Percentiles rank a stretch among this genome's conserved stretches.
Conservation (phyloP, 805 yeast species). For the Lachancea meyersii region DNA sequence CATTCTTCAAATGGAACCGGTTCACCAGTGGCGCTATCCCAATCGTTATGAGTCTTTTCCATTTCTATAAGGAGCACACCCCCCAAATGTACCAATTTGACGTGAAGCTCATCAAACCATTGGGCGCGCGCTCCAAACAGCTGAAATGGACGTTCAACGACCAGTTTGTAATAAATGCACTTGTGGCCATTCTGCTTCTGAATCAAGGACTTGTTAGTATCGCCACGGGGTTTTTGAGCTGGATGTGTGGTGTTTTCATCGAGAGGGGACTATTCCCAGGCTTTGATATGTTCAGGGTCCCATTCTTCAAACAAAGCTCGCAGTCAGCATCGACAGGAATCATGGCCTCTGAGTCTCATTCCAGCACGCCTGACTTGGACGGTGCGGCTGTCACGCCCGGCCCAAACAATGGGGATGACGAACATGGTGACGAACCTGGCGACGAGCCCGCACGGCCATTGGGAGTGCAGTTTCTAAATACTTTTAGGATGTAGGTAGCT, state of each 20-base stretch:
- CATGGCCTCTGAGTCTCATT: not conserved
- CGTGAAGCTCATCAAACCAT: constrained; percentile 31
- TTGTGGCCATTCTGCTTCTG: constrained; percentile 35
- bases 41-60: constrained; percentile 34
- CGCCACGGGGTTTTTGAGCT: constrained; percentile 37
- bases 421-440: constrained; percentile 38
- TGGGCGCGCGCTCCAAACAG: constrained; percentile 15
- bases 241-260: constrained; percentile 40
- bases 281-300: constrained; percentile 17
- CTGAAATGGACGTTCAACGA: constrained; percentile 29
- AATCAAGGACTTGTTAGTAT: constrained; percentile 40
- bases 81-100: constrained; percentile 39
- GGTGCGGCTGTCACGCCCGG: constrained; percentile 23
- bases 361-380: constrained; percentile 6
- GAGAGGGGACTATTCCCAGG: constrained; percentile 42
- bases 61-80: constrained; percentile 36
- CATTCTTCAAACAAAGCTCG: constrained; percentile 3
- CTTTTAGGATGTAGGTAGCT: constrained; percentile 40
- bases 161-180: constrained; percentile 30
- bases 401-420: constrained; percentile 22
- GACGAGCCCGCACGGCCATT: constrained; percentile 59
- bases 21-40: constrained; percentile 42
- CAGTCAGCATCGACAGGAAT: not conserved
- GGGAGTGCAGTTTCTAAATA: constrained; percentile 54
- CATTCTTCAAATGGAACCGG: constrained; percentile 37